Evolutionary conservation across 768 basidiomycete species (phyloP), one percentile per base, ranked within the genome.

Genomic region (Pholiota conissans): DNA sequence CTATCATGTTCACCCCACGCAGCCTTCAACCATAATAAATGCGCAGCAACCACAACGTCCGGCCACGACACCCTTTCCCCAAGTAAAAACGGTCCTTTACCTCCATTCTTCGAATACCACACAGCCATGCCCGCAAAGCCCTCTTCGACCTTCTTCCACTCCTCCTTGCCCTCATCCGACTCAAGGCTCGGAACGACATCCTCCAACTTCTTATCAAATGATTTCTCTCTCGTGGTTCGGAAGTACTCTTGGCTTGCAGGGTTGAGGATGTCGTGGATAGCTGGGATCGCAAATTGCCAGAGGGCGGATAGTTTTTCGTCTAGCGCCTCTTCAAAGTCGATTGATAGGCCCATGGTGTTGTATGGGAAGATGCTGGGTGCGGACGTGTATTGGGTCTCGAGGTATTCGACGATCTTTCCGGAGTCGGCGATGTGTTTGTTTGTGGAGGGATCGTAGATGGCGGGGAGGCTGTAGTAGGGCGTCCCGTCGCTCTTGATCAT

Each of bases 41-140:
- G 64, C 7, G 52, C 60, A 0, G 59, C 74, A 26, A 74, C 55
- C 1, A 67, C 58, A n/a, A 78, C 61, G 57, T 79, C 77, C 5
- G 69, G 64, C 61, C 71, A 79, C 3, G 69, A 69, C 18, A 68
- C 50, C 0, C 46, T 59, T 4, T 74, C 64, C 6, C 78, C 78
- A 57, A 74, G 61, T 22, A 78, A 49, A 46, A 64, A 75, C 27
- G 63, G 69, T 4, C 50, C 67, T 40, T 64, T n/a, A n/a, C n/a
- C n/a, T n/a, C n/a, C 59, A 42, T 64, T 69, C 52, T 65, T 58
- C 56, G 62, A 52, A 27, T 68, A 60, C 73, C 67, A 73, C 11
- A 40, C 50, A 27, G 61, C 63, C 11, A 70, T 14, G 5, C 35
- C 29, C 0, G 40, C 67, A 18, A 68, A 60, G 2, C 55, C 65